Percentiles rank a stretch among this genome's conserved stretches.
Evolutionary conservation across 192 early-diverging fungal species (phyloP).

Genomic region (Coemansia sp.): DNA sequence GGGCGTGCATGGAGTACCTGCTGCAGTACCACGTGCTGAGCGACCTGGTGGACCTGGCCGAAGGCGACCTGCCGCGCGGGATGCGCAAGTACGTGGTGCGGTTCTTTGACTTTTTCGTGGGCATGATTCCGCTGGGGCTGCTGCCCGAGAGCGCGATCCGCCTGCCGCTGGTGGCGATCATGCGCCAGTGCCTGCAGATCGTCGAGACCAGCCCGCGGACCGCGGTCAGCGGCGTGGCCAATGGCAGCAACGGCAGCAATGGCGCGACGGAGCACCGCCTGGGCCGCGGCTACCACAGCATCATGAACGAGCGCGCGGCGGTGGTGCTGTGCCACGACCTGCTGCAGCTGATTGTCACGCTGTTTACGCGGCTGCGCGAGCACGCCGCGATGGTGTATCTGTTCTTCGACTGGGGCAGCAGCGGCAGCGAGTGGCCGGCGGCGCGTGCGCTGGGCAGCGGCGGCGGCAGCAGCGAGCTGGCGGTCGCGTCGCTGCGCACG

Average conservation of each 20-base stretch:
- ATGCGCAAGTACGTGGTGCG: slow-evolving; percentile 36
- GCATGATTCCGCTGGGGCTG: slow-evolving; percentile 29
- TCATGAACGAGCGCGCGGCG: slow-evolving; percentile 19
- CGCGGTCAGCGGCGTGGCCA: slow-evolving; percentile 1
- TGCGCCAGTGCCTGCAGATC: slow-evolving; percentile 32
- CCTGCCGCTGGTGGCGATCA: slow-evolving; percentile 40
- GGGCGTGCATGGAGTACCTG: slow-evolving; percentile 45
- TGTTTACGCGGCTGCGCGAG: slow-evolving; percentile 39
- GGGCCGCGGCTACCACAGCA: slow-evolving; percentile 26
- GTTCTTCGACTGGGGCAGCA: slow-evolving; percentile 44
- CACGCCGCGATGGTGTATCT: slow-evolving; percentile 37
- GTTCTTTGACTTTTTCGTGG: slow-evolving; percentile 41
- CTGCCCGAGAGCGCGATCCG: slow-evolving; percentile 50
- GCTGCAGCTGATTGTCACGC: slow-evolving; percentile 28
- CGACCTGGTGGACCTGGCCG: slow-evolving; percentile 43
- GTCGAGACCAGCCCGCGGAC: slow-evolving; percentile 34
- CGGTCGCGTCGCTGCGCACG: slow-evolving; percentile 21
- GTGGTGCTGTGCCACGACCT: slow-evolving; percentile 35
- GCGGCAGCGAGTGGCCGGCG: background rate
- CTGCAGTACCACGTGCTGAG: slow-evolving; percentile 46
- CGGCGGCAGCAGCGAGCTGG: slow-evolving; percentile 7
- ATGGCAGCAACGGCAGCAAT: background rate
- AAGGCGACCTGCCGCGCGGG: slow-evolving; percentile 39
- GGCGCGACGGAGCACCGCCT: slow-evolving; percentile 8
- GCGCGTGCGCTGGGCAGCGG: background rate